Percentiles rank a stretch among this genome's conserved stretches.
Conservation (phyloP, 108 stramenopile genomes). For the Cyclotella cryptica region DNA sequence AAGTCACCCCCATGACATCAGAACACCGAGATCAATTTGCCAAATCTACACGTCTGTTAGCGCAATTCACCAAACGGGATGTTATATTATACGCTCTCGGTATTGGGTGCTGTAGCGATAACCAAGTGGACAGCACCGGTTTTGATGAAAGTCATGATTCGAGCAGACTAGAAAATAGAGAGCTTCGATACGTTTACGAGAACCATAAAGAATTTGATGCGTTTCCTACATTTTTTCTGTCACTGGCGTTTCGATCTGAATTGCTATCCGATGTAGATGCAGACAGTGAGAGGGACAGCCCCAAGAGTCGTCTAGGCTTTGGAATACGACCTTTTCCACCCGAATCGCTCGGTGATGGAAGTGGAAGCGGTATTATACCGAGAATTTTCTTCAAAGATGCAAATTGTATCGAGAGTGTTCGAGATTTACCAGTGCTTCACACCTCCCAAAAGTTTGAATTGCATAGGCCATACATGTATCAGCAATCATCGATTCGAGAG, state of each 20-base stretch:
- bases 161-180: conserved; percentile 23
- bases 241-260: conserved; percentile 63
- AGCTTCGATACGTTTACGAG: conserved; percentile 72
- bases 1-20: too few species aligned
- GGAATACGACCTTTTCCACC: conserved; percentile 80
- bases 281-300: neutral
- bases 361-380: conserved; percentile 49
- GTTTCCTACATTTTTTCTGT: conserved; percentile 70
- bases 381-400: conserved; percentile 31
- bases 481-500: neutral
- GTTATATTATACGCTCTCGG: conserved; percentile 76
- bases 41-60: conserved; percentile 17
- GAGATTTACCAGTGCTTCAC: conserved; percentile 69
- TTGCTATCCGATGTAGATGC: neutral
- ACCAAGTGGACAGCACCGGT: neutral
- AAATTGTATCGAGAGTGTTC: conserved; percentile 15
- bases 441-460: conserved; percentile 69
- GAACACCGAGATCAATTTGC: neutral
- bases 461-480: conserved; percentile 34
- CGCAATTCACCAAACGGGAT: conserved; percentile 53
- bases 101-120: conserved; percentile 70
- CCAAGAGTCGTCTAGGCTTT: conserved; percentile 4
- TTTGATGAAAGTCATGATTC: neutral
- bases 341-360: conserved; percentile 39
- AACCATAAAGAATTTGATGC: conserved; percentile 59